Conservation (phyloP, 768 basidiomycete genomes). For the Phanerodontia chrysosporium region DNA sequence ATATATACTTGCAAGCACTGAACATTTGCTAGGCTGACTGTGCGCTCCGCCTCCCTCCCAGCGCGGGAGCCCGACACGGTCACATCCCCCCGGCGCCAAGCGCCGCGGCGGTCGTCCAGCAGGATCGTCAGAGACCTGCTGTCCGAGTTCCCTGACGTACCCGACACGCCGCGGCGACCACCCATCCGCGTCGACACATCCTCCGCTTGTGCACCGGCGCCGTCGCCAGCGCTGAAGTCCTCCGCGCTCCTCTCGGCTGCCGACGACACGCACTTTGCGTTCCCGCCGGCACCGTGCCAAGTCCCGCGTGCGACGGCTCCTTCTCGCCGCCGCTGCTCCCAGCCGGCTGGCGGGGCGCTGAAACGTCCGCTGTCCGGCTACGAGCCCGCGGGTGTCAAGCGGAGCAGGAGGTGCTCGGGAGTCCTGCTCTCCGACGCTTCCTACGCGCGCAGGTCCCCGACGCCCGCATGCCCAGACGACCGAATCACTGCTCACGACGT, state of each 20-base stretch:
- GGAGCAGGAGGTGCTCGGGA: neutral
- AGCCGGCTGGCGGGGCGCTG: neutral
- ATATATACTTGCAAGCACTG: neutral
- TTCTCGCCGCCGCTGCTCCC: neutral
- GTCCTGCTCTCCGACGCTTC: no score
- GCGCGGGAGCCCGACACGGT: neutral
- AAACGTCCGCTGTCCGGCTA: neutral
- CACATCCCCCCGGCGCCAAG: neutral
- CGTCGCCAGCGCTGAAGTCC: neutral
- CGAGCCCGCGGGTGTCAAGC: neutral
- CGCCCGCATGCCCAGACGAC: no score
- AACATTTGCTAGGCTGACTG: neutral
- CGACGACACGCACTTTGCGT: neutral
- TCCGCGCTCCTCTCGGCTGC: neutral
- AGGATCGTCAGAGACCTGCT: neutral
- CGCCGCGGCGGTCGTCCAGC: neutral
- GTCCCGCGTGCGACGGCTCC: neutral
- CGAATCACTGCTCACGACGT: no score
- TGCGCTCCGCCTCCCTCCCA: neutral
- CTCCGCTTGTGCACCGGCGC: neutral
- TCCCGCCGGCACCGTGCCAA: neutral
- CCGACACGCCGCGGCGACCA: neutral
- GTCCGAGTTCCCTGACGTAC: neutral
- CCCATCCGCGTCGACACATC: neutral
- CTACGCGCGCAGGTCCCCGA: no score